phyloP scores from a whole-genome alignment of 345 rosid species.

The Acer yangbiense region DNA sequence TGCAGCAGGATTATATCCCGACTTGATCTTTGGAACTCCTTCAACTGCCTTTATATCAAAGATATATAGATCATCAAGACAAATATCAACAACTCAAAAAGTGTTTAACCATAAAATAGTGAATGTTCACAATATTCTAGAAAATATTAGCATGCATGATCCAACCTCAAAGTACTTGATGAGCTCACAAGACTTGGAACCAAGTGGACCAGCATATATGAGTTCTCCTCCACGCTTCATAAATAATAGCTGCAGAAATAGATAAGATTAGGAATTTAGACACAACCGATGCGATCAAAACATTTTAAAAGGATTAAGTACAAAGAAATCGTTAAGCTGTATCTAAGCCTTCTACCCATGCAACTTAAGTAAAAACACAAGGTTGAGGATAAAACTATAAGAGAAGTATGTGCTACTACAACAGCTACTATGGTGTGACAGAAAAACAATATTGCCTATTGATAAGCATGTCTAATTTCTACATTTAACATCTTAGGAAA shows the following conservation, averaged over 20 bases:
- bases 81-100: background rate
- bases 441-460: background rate
- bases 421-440: background rate
- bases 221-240: conserved; percentile 99
- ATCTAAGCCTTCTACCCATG: conserved; percentile 1
- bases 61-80: conserved; percentile 18
- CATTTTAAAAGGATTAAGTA: background rate
- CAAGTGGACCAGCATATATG: conserved; percentile 97
- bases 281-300: conserved; percentile 6
- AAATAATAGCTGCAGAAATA: conserved; percentile 74
- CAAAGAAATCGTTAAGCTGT: conserved; percentile 1
- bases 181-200: conserved; percentile 79
- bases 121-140: conserved; percentile 12
- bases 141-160: conserved; percentile 16
- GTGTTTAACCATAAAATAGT: conserved; percentile 14
- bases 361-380: conserved; percentile 2
- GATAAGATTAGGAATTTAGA: conserved; percentile 1
- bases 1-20: conserved; percentile 91
- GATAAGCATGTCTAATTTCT: conserved; percentile 8
- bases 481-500: background rate
- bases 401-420: background rate
- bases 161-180: conserved; percentile 83
- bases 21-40: conserved; percentile 80
- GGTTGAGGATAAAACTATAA: background rate
- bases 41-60: conserved; percentile 61